Conservation (phyloP, 1,284 basidiomycete species). For the Schizopora paradoxa region DNA sequence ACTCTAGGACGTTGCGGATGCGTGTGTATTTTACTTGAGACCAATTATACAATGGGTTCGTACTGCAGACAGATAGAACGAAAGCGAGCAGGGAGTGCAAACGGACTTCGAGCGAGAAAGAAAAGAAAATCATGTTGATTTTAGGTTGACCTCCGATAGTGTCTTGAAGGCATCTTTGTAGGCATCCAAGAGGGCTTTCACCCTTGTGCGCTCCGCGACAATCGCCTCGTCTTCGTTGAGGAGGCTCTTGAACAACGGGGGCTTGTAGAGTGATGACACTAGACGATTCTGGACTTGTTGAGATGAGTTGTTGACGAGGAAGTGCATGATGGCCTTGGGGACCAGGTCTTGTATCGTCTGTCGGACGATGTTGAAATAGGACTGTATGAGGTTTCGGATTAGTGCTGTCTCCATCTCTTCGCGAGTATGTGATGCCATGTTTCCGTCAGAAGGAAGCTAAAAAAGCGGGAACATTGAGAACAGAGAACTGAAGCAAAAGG, state of each 20-base stretch:
- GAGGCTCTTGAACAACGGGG: conserved; percentile 86
- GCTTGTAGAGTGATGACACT: conserved; percentile 91
- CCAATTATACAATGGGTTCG: conserved; percentile 3
- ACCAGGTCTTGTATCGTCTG: conserved; percentile 96
- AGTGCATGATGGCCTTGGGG: conserved; percentile 95
- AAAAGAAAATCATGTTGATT: conserved; percentile 57
- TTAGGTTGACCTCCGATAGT: conserved; percentile 71
- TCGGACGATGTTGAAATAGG: conserved; percentile 95
- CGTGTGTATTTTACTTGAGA: too few species aligned
- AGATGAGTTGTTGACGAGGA: conserved; percentile 94
- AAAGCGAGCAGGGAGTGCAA: too few species aligned
- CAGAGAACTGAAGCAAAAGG: not conserved
- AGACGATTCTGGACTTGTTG: conserved; percentile 95
- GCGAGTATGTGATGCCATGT: conserved; percentile 57
- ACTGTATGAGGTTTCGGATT: conserved; percentile 90
- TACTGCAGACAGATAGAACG: not conserved
- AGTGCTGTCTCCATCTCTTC: conserved; percentile 97
- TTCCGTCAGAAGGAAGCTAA: conserved; percentile 56
- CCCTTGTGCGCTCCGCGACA: conserved; percentile 87
- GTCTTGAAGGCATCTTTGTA: conserved; percentile 97
- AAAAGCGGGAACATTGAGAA: conserved; percentile 9
- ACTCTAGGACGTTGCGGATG: too few species aligned
- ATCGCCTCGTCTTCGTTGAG: conserved; percentile 95
- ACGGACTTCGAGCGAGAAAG: too few species aligned
- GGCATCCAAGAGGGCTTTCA: conserved; percentile 92